Evolutionary conservation across 305 asterid species (phyloP), one percentile per base, ranked within the genome.

Genomic region (Fraxinus nigra): DNA sequence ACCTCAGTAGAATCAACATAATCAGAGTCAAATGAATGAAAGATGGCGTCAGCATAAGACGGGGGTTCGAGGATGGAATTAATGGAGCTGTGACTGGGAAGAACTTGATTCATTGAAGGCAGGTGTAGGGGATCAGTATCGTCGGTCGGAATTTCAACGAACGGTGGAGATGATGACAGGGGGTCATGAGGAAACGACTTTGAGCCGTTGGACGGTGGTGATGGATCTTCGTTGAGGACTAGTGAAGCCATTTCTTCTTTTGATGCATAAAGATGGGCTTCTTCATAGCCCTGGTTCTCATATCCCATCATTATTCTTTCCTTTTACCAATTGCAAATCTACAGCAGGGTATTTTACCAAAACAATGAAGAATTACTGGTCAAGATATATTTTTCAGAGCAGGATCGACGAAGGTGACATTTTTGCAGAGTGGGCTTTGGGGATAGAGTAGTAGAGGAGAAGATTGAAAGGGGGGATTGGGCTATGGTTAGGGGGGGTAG

Each of bases 21-120:
- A 34, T 89, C 93, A 54, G 88, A 83, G 80, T 96, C 98, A 79
- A 92, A 94, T 54, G 99, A 96, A 85, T 90, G 85, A 87, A 96
- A 96, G 76, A 93, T 92, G 14, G 97, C 99, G 67, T 95, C 99
- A 7, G 98, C 98, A 37, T 95, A 95, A 30, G 99, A 95, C 16
- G 99, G 99, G 69, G 99, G 99, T 78, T 95, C 99, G 77, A 96
- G 93, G 85, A 96, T 86, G 81, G 95, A 85, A 81, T 90, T 88
- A 63, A 92, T 88, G 82, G 97, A 84, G 81, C 82, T 86, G 18
- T 79, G 86, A 85, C 78, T 88, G 72, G 92, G 92, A 87, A 79
- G 89, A 87, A 82, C 69, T 81, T 83, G 92, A 80, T 84, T 89
- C 73, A 84, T 76, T 22, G 83, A 82, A 63, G 88, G 48, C 34